These are phyloP conservation scores for Platanthera guangdongensis DNA, from an alignment of 106 monocot genomes.

Conservation along the genomic window DNA sequence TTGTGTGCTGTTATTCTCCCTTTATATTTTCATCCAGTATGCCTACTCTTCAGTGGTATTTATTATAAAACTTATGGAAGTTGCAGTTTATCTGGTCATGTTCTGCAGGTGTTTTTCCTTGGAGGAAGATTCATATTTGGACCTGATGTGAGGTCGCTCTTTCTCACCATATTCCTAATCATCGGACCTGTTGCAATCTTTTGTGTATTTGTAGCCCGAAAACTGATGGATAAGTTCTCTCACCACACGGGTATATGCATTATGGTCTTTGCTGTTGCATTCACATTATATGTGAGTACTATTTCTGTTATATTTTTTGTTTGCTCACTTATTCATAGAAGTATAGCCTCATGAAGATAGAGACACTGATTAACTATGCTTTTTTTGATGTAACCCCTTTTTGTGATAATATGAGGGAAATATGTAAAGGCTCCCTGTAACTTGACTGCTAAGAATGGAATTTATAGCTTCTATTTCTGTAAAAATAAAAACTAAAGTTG, in stretches of 20 bases:
- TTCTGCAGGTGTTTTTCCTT: conserved; percentile 65
- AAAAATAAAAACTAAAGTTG: neutral
- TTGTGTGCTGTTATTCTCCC: neutral
- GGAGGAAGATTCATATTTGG: conserved; percentile 77
- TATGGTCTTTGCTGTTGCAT: conserved; percentile 49
- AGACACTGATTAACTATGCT: neutral
- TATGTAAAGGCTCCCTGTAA: neutral
- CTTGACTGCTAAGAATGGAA: neutral
- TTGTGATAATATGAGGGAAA: neutral
- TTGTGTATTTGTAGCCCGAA: conserved; percentile 69
- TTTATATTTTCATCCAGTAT: neutral
- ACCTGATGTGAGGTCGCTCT: conserved; percentile 70
- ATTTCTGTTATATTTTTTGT: neutral
- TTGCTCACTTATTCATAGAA: neutral
- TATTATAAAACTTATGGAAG: neutral
- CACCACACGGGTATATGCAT: conserved; percentile 51
- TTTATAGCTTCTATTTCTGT: neutral
- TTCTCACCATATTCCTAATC: conserved; percentile 71
- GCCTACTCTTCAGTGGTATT: neutral
- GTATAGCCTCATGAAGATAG: neutral
- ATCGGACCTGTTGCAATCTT: conserved; percentile 54
- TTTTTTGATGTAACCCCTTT: neutral
- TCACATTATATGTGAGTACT: conserved; percentile 74
- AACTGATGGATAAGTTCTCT: conserved; percentile 66
- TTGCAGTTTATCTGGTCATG: neutral